Base-by-base conservation (phyloP, 2,329 filamentous ascomycete species). In the Aureobasidium uvarum region DNA sequence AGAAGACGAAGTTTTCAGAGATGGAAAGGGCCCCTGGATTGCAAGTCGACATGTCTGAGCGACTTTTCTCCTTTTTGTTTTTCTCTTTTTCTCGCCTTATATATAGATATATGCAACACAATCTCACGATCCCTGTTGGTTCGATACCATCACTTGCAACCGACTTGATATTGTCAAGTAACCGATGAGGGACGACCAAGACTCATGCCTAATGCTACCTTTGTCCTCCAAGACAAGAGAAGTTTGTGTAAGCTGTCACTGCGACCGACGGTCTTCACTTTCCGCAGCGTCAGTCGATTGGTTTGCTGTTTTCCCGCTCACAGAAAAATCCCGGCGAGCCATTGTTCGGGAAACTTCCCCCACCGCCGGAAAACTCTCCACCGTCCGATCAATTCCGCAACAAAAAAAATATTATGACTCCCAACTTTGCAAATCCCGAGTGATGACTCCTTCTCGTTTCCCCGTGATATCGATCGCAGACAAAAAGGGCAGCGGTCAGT, bases 1-100 rank as follows among this genome's bases (percentile, higher is more conserved):
- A 5, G 46, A 54, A n/a, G 31, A 55, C 13, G 64, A 66, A 31
- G 41, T 66, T 2, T 66, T 66, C 8, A n/a, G 64, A 18, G 64
- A 66, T 39, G 56, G 48, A 16, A 38, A 66, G 14, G 64, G 64
- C 2, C 43, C 55, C 45, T 66, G 64, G 64, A 16, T 33, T 3
- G 31, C 51, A 16, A 48, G 16, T 13, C 33, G 23, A 14, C 48
- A 66, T 23, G 48, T 31, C 51, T 66, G 36, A 55, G n/a, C 8
- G 3, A 31, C 16, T 4, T 33, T 50, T 23, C 3, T 38, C 6
- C 16, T 10, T 55, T 55, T 55, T 52, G 10, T 38, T 52, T n/a
- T 52, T 52, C 2, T 20, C 8, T 31, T n/a, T 31, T 10, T 14
- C 10, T n/a, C 28, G 5, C 14, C 6, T 23, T 23, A 4, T 54